Conservation (phyloP, 805 yeast species). For the Sugiyamaella americana region DNA sequence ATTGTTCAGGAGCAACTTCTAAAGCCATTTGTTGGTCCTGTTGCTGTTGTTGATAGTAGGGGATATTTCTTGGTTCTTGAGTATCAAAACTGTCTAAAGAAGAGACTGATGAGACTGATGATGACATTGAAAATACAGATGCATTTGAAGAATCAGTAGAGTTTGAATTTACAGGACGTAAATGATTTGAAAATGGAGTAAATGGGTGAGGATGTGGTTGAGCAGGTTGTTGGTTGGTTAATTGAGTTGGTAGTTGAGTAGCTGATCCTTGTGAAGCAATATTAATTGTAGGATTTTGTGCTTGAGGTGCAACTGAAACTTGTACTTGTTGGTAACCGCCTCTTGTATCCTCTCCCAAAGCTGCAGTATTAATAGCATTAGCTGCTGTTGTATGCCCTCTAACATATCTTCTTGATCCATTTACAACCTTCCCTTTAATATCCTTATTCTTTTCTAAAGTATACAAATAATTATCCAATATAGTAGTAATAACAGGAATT, state of each 20-base stretch:
- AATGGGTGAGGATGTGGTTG: background rate
- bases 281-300: background rate
- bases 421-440: background rate
- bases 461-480: slow-evolving; percentile 73
- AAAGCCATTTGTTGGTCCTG: background rate
- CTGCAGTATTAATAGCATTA: background rate
- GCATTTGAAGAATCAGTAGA: background rate
- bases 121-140: slow-evolving; percentile 8
- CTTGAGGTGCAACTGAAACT: background rate
- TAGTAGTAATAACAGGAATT: slow-evolving; percentile 84
- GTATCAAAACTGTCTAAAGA: slow-evolving; percentile 1
- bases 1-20: background rate
- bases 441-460: slow-evolving; percentile 3
- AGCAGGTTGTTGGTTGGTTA: background rate
- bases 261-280: background rate
- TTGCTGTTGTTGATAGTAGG: background rate
- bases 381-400: background rate
- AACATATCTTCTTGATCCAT: background rate
- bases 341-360: background rate
- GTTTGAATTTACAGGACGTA: slow-evolving; percentile 11
- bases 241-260: background rate
- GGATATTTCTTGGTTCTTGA: background rate
- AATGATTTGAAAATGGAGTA: slow-evolving; percentile 1
- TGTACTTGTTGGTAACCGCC: background rate
- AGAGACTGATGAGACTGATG: slow-evolving; percentile 13